phyloP scores from a whole-genome alignment of 148 eudicot genomes.

The Spergularia bocconei region DNA sequence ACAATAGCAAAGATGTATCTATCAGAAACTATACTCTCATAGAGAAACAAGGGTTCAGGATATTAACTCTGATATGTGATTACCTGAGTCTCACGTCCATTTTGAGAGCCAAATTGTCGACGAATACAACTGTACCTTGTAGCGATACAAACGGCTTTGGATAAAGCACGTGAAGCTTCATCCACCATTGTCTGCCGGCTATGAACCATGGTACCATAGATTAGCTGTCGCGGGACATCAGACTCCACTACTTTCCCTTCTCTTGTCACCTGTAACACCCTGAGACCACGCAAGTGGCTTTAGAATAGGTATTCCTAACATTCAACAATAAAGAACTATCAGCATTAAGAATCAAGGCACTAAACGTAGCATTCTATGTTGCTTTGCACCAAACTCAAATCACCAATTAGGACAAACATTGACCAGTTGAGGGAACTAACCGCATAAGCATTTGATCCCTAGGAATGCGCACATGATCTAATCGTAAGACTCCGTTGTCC shows the following conservation, averaged over 20 bases:
- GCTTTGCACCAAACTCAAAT: neutral
- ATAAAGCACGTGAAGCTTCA: conserved; percentile 84
- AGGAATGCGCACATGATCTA: conserved; percentile 91
- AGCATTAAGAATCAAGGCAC: too few relatives aligned
- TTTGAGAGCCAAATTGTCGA: conserved; percentile 85
- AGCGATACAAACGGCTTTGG: conserved; percentile 88
- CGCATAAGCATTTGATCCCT: conserved; percentile 96
- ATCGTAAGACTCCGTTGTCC: conserved; percentile 88
- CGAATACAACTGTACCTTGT: conserved; percentile 97
- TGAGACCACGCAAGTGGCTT: conserved; percentile 30
- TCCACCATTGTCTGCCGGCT: conserved; percentile 79
- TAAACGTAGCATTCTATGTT: neutral
- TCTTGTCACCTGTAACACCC: conserved; percentile 85
- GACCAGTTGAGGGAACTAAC: conserved; percentile 32
- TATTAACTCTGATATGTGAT: too few relatives aligned
- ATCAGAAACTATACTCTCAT: neutral
- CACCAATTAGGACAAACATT: neutral
- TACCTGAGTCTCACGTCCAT: conserved; percentile 97
- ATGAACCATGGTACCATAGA: conserved; percentile 94
- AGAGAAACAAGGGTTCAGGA: too few relatives aligned
- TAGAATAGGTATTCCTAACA: conserved; percentile 15
- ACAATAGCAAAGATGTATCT: neutral
- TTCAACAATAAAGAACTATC: neutral
- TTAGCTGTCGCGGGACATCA: conserved; percentile 79
- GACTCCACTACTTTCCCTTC: conserved; percentile 82